Conservation (phyloP, 139 green algal species). For the Micractinium conductrix region DNA sequence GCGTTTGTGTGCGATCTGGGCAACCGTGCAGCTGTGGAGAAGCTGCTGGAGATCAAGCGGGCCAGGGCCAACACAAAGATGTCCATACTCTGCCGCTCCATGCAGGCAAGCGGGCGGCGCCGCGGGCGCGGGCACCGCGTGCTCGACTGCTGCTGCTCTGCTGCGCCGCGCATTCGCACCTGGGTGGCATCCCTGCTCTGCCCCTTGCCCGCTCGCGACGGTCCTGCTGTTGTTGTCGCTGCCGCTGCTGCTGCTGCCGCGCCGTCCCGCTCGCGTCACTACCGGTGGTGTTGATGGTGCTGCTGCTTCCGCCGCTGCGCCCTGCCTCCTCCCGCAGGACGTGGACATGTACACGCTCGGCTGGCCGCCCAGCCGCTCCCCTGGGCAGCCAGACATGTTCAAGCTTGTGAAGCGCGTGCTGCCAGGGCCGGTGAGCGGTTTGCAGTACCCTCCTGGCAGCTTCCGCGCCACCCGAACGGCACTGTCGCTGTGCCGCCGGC, state of each 20-base stretch:
- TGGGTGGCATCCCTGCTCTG: too few relatives aligned
- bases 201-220: too few relatives aligned
- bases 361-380: conserved; percentile 67
- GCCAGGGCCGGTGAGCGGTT: conserved; percentile 72
- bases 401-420: conserved; percentile 69
- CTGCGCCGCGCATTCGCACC: too few relatives aligned
- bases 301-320: background rate
- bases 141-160: too few relatives aligned
- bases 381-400: conserved; percentile 79
- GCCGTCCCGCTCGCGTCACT: too few relatives aligned
- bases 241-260: background rate
- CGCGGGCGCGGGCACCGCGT: conserved; percentile 23
- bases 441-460: background rate
- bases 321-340: conserved; percentile 49
- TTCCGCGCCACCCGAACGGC: too few relatives aligned
- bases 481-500: too few relatives aligned
- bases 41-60: conserved; percentile 78
- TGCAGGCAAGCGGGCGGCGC: conserved; percentile 39
- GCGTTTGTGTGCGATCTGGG: conserved; percentile 84
- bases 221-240: background rate
- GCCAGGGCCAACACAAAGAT: conserved; percentile 78
- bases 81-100: conserved; percentile 70
- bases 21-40: conserved; percentile 68
- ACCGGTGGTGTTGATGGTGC: too few relatives aligned
- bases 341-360: conserved; percentile 62